Evolutionary conservation across 2,329 filamentous ascomycete genomes (phyloP), one percentile per base, ranked within the genome.

Genomic region (Cytospora schulzeri): DNA sequence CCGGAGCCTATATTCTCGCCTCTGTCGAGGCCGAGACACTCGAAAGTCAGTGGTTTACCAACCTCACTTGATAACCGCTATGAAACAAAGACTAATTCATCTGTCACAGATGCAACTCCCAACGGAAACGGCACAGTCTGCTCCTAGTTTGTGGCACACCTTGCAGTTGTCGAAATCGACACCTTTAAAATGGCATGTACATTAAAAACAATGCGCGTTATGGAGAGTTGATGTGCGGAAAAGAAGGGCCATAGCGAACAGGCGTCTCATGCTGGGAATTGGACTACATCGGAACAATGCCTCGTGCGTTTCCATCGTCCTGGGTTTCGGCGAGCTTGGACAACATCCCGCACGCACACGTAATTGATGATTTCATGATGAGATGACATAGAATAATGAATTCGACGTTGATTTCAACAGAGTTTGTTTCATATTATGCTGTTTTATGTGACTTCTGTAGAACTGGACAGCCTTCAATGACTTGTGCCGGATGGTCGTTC

Each of bases 1-100:
- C 75, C 29, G 74, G 73, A 2, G 73, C 76, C 0, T 79, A 76
- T 63, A 61, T 78, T 4, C 68, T 79, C 45, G 76, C 77, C 0
- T 75, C 76, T 0, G 65, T 79, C 11, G 77, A 79, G 64, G 71
- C 71, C 2, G 77, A 79, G 68, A 69, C 58, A 15, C 55, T 67
- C 28, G 31, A n/a, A 6, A 22, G 19, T n/a, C 9, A 22, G 45
- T 48, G 11, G 22, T 17, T 7, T 4, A 24, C 9, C 12, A 24
- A 24, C 6, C 8, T 3, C 11, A n/a, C n/a, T 8, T 4, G 17
- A 24, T 7, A 48, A 3, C 38, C 19, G 24, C 7, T n/a, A n/a
- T n/a, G 15, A 48, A 1, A 48, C 45, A 48, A 12, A 24, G n/a
- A 14, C n/a, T 48, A 4, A 48, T 48, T 48, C 4, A 48, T 24